Conservation (phyloP, 2,329 filamentous ascomycete species). For the Hirsutella thompsonii region DNA sequence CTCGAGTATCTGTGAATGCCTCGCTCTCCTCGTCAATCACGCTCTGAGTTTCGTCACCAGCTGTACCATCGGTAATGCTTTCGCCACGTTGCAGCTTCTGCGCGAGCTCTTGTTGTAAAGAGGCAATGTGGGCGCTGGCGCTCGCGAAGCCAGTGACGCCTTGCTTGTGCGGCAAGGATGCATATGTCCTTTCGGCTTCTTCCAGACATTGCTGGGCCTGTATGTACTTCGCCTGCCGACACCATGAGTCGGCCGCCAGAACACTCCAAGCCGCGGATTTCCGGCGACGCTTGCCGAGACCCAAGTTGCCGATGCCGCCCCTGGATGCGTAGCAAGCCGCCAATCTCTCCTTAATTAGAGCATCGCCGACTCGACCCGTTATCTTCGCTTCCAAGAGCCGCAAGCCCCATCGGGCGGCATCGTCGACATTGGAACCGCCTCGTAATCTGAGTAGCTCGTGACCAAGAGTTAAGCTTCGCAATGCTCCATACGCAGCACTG, state of each 20-base stretch:
- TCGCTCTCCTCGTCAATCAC: constrained; percentile 41
- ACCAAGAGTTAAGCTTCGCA: constrained; percentile 63
- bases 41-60: constrained; percentile 30
- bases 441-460: constrained; percentile 74
- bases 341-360: constrained; percentile 74
- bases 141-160: constrained; percentile 37
- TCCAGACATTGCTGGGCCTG: constrained; percentile 70
- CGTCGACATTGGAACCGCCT: constrained; percentile 69
- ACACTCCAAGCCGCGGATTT: constrained; percentile 88
- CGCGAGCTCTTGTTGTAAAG: constrained; percentile 36
- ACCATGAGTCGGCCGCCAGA: constrained; percentile 73
- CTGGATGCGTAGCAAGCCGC: constrained; percentile 73
- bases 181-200: constrained; percentile 47
- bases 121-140: constrained; percentile 39
- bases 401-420: constrained; percentile 75
- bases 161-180: constrained; percentile 32
- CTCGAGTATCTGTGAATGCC: constrained; percentile 35
- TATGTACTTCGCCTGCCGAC: constrained; percentile 60
- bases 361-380: constrained; percentile 62
- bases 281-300: constrained; percentile 59
- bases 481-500: constrained; percentile 62
- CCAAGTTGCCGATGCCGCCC: constrained; percentile 49
- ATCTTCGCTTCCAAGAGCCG: constrained; percentile 69
- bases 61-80: constrained; percentile 21
- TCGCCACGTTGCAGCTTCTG: constrained; percentile 27